Base-by-base conservation (phyloP, 2,329 filamentous ascomycete species). In the Fusarium proliferatum region DNA sequence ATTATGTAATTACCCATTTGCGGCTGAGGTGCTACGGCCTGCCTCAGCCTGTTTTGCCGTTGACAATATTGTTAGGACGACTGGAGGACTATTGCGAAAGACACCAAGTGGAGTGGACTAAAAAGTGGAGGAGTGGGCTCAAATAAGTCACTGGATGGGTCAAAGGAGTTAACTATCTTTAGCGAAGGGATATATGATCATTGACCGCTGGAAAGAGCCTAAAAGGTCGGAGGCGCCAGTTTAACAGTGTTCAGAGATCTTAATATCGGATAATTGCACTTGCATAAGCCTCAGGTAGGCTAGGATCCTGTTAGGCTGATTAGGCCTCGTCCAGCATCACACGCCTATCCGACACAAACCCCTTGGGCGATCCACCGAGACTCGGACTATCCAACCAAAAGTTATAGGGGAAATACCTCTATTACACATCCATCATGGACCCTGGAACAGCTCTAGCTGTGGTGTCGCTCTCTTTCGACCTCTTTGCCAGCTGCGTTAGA, bases 351-450 rank as follows among this genome's bases (percentile, higher is more conserved):
- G 9, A 42, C 12, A 46, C 23, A 28, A 46, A 46, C 8, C 43
- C 23, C 17, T 28, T 30, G 5, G 43, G 43, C 43, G 4, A 46
- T 28, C 23, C 28, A 46, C 17, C 43, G 23, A 46, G 11, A 28
- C 11, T 5, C 17, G 28, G 12, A 19, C 23, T 42, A 9, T 45
- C 6, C 9, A 45, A 7, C 16, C 5, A 19, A 13, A 13, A 13
- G 19, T 28, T 19, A 13, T 13, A 28, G 16, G 23, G 11, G 23
- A 13, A 0, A 19, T 0, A 6, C 4, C 7, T 28, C 12, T 9
- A 21, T 28, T 15, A 12, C 4, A 1, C 3, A 46, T 28, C 0
- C 3, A 15, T 19, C 2, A 46, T 46, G 43, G 43, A 46, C 43
- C 43, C 43, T 8, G 43, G 43, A 28, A 46, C 43, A 21, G 43